These are phyloP conservation scores for Amanita thiersii DNA, from an alignment of 768 basidiomycete genomes.

Conservation along the genomic window DNA sequence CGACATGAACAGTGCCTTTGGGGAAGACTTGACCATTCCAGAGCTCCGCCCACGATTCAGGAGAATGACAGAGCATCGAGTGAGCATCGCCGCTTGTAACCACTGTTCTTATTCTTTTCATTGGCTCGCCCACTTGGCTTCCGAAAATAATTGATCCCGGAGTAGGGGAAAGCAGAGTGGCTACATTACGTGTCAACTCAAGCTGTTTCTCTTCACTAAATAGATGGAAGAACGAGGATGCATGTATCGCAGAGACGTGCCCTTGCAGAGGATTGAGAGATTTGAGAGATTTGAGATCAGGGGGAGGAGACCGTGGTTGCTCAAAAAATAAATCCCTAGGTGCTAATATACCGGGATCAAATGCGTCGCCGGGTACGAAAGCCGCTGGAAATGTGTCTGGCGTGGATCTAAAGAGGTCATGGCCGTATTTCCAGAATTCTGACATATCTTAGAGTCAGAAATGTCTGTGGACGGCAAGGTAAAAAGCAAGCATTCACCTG, in stretches of 20 bases:
- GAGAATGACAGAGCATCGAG: conserved; percentile 30
- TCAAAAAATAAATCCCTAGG: conserved; percentile 13
- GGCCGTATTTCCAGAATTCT: conserved; percentile 59
- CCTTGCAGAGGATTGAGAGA: conserved; percentile 26
- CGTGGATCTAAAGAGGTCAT: conserved; percentile 48
- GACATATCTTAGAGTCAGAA: neutral
- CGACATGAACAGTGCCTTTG: conserved; percentile 17
- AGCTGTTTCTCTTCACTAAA: conserved; percentile 25
- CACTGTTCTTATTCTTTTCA: conserved; percentile 23
- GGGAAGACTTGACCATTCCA: conserved; percentile 28
- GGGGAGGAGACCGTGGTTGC: conserved; percentile 6
- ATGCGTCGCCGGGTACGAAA: conserved; percentile 49
- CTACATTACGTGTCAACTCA: conserved; percentile 20
- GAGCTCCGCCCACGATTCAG: conserved; percentile 24
- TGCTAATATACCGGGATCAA: conserved; percentile 36
- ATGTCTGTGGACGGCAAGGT: too few species aligned
- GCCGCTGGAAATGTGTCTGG: conserved; percentile 42
- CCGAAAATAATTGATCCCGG: conserved; percentile 28
- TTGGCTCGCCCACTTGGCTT: conserved; percentile 24
- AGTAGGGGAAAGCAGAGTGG: conserved; percentile 22
- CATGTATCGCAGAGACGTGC: conserved; percentile 38
- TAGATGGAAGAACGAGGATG: conserved; percentile 28
- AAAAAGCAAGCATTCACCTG: conserved; percentile 21
- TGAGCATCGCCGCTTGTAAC: conserved; percentile 4
- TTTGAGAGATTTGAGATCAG: conserved; percentile 12